Base-by-base conservation (phyloP, 164 flowering plant genomes). In the Kingdonia uniflora region DNA sequence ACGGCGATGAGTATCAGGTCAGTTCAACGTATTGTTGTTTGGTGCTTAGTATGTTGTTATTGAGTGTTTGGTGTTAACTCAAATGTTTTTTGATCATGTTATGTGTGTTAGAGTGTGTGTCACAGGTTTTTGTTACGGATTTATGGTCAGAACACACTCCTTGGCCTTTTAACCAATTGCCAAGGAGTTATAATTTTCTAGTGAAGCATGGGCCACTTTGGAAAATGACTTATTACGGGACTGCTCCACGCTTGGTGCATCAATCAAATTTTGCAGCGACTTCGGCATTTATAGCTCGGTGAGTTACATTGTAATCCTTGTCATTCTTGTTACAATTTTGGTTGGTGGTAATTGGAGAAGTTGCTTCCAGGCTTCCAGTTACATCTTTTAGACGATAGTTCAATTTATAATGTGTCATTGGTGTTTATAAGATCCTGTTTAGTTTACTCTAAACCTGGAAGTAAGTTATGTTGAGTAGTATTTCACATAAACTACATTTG, bases 101-200 rank as follows among this genome's bases (percentile, higher is more conserved):
- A 52, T 66, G 57, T 58, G 58, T 51, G 62, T 68, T 62, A 20
- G 70, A 61, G 74, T 78, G 57, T 64, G 6, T 65, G 66, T 58
- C 54, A 57, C 95, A 92, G 99, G 99, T 92, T 56, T 88, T 79
- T 73, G 71, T 92, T 60, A 86, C 94, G 19, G 99, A 92, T 76
- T 79, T 92, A 54, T 92, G 96, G 99, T 40, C 99, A 21, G 99
- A 92, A 24, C 99, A 92, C 56, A 92, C 99, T 1, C 99, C 99
- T 8, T 92, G 99, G 99, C 99, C 99, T 14, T 92, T 92, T 57
- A 92, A 92, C 56, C 99, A 92, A 61, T 60, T 92, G 68, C 99
- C 99, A 2, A 78, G 81, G 70, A 92, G 95, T 72, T 92, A 92
- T 63, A 88, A 76, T 62, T 92, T 92, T 68, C 76, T 92, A 74